Evolutionary conservation across 805 yeast genomes (phyloP).

Genomic region (Starmerella bacillaris): DNA sequence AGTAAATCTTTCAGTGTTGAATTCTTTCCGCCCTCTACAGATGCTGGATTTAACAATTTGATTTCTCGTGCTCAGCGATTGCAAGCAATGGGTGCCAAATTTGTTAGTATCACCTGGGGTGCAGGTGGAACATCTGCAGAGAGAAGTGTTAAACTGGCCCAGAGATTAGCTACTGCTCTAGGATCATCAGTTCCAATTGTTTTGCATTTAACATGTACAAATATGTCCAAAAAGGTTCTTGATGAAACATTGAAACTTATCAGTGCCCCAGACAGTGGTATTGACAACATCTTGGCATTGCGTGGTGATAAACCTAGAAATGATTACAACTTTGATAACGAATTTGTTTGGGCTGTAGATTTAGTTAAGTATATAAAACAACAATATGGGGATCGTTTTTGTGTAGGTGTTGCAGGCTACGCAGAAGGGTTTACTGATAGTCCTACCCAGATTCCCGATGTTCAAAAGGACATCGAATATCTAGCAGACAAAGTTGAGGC

Average conservation of each 20-base stretch:
- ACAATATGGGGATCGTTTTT: slow-evolving; percentile 61
- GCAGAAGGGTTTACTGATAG: slow-evolving; percentile 97
- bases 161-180: slow-evolving; percentile 53
- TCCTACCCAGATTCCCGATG: slow-evolving; percentile 49
- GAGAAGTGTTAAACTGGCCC: slow-evolving; percentile 70
- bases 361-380: slow-evolving; percentile 57
- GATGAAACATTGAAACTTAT: slow-evolving; percentile 48
- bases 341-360: slow-evolving; percentile 44
- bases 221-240: slow-evolving; percentile 57
- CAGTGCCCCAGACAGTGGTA: slow-evolving; percentile 57
- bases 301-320: slow-evolving; percentile 88
- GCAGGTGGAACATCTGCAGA: slow-evolving; percentile 92
- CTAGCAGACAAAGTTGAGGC: slow-evolving; percentile 80
- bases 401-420: slow-evolving; percentile 93
- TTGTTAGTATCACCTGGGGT: slow-evolving; percentile 94
- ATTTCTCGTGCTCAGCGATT: slow-evolving; percentile 75
- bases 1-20: slow-evolving; percentile 86
- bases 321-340: slow-evolving; percentile 31
- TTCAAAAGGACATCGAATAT: slow-evolving; percentile 43
- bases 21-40: slow-evolving; percentile 92
- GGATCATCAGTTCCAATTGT: slow-evolving; percentile 59
- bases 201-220: slow-evolving; percentile 89
- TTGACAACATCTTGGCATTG: slow-evolving; percentile 73
- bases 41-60: slow-evolving; percentile 58
- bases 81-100: slow-evolving; percentile 73